Conservation (phyloP, 345 rosid genomes). For the Syzygium grande region DNA sequence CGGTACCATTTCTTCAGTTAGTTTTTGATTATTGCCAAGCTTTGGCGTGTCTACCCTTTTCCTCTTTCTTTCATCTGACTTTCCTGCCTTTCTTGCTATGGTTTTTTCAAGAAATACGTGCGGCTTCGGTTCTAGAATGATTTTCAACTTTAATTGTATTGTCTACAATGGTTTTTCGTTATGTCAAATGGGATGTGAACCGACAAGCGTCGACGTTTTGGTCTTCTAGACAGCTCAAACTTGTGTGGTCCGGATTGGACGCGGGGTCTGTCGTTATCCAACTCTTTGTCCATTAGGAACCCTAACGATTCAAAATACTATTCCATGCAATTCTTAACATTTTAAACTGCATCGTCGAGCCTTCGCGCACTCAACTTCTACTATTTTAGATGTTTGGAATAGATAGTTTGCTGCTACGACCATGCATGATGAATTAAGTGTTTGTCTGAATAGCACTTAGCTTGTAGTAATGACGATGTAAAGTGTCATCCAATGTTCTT, state of each 20-base stretch:
- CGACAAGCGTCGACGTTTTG: not conserved
- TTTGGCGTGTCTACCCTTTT: not conserved
- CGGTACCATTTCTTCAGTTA: not conserved
- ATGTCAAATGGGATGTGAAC: not conserved
- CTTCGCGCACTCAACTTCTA: not conserved
- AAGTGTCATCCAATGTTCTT: not conserved
- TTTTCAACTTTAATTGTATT: not conserved
- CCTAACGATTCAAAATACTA: not conserved
- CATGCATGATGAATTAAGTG: not conserved
- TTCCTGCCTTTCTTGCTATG: not conserved
- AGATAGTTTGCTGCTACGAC: not conserved
- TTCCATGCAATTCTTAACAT: not conserved
- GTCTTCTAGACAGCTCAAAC: not conserved
- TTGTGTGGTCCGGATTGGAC: not conserved
- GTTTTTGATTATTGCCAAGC: not conserved
- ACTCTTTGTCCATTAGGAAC: not conserved
- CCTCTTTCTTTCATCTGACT: not conserved
- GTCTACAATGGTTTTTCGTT: not conserved
- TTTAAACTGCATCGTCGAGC: not conserved
- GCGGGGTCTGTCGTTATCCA: not conserved
- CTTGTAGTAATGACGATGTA: not conserved
- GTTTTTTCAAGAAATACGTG: not conserved
- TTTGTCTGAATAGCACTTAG: not conserved
- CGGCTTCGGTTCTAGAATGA: not conserved
- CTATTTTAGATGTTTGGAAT: not conserved